Evolutionary conservation across 306 rosid species (phyloP), one percentile per base, ranked within the genome.

Genomic region (Spatholobus suberectus): DNA sequence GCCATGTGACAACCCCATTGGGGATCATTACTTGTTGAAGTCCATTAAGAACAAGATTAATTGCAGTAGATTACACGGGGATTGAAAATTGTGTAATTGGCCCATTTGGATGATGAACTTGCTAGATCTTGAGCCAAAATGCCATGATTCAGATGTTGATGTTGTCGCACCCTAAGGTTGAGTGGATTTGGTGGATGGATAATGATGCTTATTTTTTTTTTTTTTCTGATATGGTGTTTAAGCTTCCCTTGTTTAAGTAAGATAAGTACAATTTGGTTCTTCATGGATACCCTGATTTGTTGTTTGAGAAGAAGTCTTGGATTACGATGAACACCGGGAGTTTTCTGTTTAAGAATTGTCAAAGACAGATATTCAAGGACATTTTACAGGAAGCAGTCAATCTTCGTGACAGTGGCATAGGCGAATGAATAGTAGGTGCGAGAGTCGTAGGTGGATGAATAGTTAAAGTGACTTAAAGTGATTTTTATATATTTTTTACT

Each of bases 111-210:
- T 75, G 87, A 87, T 80, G 98, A 96, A 17, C 98, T 96, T 26
- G 97, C 99, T 73, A 98, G 99, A 4, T 96, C 94, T 75, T 96
- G 99, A 98, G 96, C 99, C 4, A 96, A 96, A 77, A 79, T 96
- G 92, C 99, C 0, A 87, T 96, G 93, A 87, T 96, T 75, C 35
- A 98, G 75, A 85, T 91, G 79, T 57, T 96, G 82, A 96, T 94
- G 99, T 57, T 96, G 82, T 94, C 99, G 1, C 99, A 96, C 44
- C 98, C 98, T 0, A 98, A 96, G 75, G 99, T 96, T 4, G 98
- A 96, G 83, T 96, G 99, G 99, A 96, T 96, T 87, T 96, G 99
- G 99, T 96, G 99, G 99, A 92, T 96, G 99, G 99, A 96, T 29
- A 96, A 98, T 81, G 99, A 96, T 90, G 99, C 99, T 0, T n/a